A percentile compares a stretch with the other conserved stretches of the same genome.
phyloP scores from a whole-genome alignment of 1,139 yeast species.

The Entelexis sorbosivorans region DNA sequence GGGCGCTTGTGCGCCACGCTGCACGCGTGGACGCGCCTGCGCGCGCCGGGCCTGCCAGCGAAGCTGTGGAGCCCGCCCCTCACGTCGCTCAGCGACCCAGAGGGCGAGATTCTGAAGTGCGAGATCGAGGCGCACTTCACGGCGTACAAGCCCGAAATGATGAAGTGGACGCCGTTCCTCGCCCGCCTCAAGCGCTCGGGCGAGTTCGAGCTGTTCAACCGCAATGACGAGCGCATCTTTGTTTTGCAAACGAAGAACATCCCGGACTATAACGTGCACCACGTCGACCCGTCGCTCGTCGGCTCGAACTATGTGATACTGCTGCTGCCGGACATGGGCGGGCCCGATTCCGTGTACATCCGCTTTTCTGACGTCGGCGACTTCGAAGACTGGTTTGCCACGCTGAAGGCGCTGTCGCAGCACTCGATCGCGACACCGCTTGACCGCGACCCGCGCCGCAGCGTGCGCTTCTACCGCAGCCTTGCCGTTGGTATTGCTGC shows the following conservation, averaged over 20 bases:
- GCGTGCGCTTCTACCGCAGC: slow-evolving; percentile 46
- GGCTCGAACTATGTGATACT: slow-evolving; percentile 43
- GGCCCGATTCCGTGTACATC: slow-evolving; percentile 29
- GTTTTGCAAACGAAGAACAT: slow-evolving; percentile 48
- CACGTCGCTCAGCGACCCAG: slow-evolving; percentile 11
- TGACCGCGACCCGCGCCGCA: slow-evolving; percentile 25
- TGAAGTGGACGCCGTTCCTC: slow-evolving; percentile 68
- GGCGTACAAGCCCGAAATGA: slow-evolving; percentile 18
- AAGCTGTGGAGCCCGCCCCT: slow-evolving; percentile 21
- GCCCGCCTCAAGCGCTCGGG: slow-evolving; percentile 66
- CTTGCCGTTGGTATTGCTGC: slow-evolving; percentile 25
- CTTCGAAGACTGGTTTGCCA: slow-evolving; percentile 75
- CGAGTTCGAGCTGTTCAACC: slow-evolving; percentile 44
- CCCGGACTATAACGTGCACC: slow-evolving; percentile 56
- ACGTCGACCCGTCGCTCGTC: slow-evolving; percentile 56
- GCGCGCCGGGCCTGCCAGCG: slow-evolving; percentile 20
- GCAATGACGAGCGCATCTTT: slow-evolving; percentile 52
- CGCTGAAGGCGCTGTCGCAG: slow-evolving; percentile 55
- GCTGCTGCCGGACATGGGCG: slow-evolving; percentile 23
- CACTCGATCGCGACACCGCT: slow-evolving; percentile 43
- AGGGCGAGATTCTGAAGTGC: slow-evolving; percentile 26
- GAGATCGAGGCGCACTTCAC: slow-evolving; percentile 28
- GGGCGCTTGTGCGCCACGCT: slow-evolving; percentile 16
- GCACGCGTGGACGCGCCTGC: slow-evolving; percentile 20
- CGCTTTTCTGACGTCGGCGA: slow-evolving; percentile 63